These are phyloP conservation scores for Ploettnerulaceae sp. DNA, from an alignment of 2,329 filamentous ascomycete genomes.

Conservation along the genomic window DNA sequence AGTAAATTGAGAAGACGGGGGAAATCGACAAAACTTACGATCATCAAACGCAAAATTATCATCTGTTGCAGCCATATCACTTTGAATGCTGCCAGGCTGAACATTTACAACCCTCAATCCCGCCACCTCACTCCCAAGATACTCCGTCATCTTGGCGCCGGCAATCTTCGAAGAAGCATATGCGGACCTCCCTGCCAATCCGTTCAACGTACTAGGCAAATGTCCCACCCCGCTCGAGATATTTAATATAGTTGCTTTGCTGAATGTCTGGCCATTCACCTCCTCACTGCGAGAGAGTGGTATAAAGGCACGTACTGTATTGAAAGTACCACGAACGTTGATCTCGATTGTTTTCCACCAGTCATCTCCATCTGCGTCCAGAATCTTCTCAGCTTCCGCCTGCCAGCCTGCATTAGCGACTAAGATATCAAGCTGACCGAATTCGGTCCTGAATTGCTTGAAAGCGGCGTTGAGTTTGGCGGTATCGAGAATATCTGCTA, in stretches of 20 bases:
- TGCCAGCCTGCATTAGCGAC: not conserved
- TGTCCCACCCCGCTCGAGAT: not conserved
- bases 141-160: not conserved
- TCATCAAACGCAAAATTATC: constrained; percentile 1
- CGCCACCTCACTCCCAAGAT: not conserved
- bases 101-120: constrained; percentile 1
- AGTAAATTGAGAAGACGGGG: not conserved
- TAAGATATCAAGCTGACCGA: not conserved
- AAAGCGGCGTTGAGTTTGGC: not conserved
- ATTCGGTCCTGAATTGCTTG: not conserved
- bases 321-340: not conserved
- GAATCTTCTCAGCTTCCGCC: not conserved
- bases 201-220: too few relatives aligned
- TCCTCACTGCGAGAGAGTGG: not conserved
- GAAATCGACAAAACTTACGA: not conserved
- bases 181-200: not conserved
- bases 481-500: not conserved
- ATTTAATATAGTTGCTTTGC: not conserved
- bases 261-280: not conserved
- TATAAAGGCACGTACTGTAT: not conserved
- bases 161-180: not conserved
- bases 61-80: not conserved
- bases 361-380: not conserved
- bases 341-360: not conserved
- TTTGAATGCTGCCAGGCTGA: not conserved